Conservation (phyloP, 1,284 basidiomycete species). For the Ceratorhiza oryzae-sativae region DNA sequence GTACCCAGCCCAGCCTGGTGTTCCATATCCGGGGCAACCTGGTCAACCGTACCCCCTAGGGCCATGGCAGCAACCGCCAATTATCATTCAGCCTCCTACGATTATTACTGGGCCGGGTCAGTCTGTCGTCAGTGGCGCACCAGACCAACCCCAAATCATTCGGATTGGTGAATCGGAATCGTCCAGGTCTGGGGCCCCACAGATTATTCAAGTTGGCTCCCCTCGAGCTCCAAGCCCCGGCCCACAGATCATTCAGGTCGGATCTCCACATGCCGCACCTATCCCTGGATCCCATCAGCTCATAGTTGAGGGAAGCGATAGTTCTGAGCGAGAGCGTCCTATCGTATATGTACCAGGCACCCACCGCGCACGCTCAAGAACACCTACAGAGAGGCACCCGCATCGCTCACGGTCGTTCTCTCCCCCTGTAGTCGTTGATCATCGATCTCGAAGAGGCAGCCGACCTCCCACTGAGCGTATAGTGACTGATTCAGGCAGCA, state of each 20-base stretch:
- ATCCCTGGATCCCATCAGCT: background rate
- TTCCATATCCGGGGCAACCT: background rate
- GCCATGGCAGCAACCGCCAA: conserved; percentile 15
- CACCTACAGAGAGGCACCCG: background rate
- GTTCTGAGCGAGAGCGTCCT: background rate
- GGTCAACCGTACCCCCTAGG: conserved; percentile 19
- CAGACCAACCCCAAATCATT: conserved; percentile 13
- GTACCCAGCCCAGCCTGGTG: background rate
- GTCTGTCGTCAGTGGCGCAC: background rate
- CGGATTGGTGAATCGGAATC: background rate
- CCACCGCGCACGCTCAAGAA: background rate
- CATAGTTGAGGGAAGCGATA: conserved; percentile 12
- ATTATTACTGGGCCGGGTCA: conserved; percentile 6
- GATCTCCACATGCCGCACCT: conserved; percentile 24
- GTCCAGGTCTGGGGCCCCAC: conserved; percentile 3
- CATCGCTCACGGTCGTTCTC: conserved; percentile 15
- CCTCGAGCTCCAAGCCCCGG: background rate
- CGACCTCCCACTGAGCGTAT: background rate
- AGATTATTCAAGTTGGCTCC: conserved; percentile 21
- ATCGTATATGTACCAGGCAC: background rate
- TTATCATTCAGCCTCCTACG: conserved; percentile 30
- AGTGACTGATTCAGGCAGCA: background rate
- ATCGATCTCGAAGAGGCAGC: background rate
- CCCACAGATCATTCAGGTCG: conserved; percentile 29
- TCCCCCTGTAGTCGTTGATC: conserved; percentile 1